Base-by-base conservation (phyloP, 805 yeast species). In the Candida tammaniensis region DNA sequence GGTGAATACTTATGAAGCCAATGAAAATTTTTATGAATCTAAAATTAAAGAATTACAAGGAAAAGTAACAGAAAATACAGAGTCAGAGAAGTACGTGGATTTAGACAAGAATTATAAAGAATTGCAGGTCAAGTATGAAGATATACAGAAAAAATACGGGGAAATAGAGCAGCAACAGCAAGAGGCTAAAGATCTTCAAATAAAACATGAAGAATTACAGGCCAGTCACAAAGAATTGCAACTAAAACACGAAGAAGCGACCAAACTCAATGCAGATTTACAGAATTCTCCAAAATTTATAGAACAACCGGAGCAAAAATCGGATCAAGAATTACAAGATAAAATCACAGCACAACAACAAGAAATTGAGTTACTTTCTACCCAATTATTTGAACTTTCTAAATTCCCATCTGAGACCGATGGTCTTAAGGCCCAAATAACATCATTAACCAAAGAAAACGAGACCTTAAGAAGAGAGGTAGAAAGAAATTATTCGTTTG, bases 1-100 rank as follows among this genome's bases (percentile, higher is more conserved):
- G 52, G 74, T 76, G 27, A 52, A 59, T 20, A 76, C 78, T 26
- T 77, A 78, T 23, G 70, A 67, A 31, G 82, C 78, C 39, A 76
- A 72, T 38, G 82, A 74, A 40, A 49, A 52, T 14, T 55, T 73
- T 21, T 78, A 71, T 46, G 60, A 67, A 31, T 54, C 57, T n/a
- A 73, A 74, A 40, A 55, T 78, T 31, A 54, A 53, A 23, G 70
- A 68, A 21, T 42, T 66, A 23, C 48, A 51, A 36, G 18, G 25
- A 31, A 48, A 40, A 18, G 16, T 47, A 13, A 40, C 37, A 14
- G 44, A 38, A 24, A 26, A 15, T 26, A 24, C 16, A n/a, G 28
- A 13, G 14, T 16, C 23, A 12, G 5, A 24, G 4, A 30, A 31
- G 14, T 17, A 17, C 4, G 17, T 4, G 5, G 24, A 17, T 12